Base-by-base conservation (phyloP, 306 rosid genomes). In the Vigna unguiculata region DNA sequence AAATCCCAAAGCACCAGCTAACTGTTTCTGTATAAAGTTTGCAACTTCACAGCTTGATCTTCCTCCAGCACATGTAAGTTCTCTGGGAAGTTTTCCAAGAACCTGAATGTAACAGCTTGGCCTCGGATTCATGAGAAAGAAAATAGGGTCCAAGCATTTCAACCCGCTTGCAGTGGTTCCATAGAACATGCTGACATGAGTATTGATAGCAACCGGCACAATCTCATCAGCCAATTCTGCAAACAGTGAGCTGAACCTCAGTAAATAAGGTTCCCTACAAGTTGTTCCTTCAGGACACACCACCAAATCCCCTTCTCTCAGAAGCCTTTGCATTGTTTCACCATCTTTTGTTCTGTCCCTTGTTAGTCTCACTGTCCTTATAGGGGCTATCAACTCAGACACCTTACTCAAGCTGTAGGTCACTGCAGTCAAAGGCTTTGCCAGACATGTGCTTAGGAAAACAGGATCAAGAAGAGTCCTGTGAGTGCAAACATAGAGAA, bases 271-370 rank as follows among this genome's bases (percentile, higher is more conserved):
- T 78, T 95, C 97, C 25, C 99, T 87, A 45, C 99, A 95, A 5
- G 99, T 95, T 72, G 99, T 95, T 69, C 99, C 99, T 80, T 95
- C 99, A 21, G 99, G 99, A 49, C 99, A 95, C 5, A 95, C 99
- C 21, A 92, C 97, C 81, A 95, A 79, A 47, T 95, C 97, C 3
- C 97, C 99, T 86, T 91, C 86, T 1, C 32, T 74, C 0, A 95
- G 85, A 10, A 90, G 28, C 32, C 21, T 84, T 77, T 86, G 72
- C 97, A 95, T 95, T 3, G 93, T 83, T 2, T 85, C 76, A 3
- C 96, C 96, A 45, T 95, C 99, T 68, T 82, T 64, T 10, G 64
- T 79, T 60, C 99, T 81, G 62, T 95, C 92, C 49, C 99, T 86
- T 30, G 93, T 78, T 9, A 78, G 41, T 46, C 82, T 69, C 82